Base-by-base conservation (phyloP, 2,329 filamentous ascomycete genomes). In the Xylaria sp. region DNA sequence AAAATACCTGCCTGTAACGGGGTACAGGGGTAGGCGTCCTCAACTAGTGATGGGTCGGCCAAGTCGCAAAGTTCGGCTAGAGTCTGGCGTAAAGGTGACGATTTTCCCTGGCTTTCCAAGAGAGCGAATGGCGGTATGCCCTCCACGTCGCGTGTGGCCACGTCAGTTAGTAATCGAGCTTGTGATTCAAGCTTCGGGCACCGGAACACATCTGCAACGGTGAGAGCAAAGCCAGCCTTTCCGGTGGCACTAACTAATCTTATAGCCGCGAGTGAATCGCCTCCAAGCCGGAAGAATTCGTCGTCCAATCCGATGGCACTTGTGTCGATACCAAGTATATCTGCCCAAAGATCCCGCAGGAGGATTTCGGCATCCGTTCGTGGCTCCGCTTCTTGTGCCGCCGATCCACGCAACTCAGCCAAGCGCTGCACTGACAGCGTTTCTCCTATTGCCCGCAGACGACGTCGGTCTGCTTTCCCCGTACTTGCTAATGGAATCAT, bases 191-290 rank as follows among this genome's bases (percentile, higher is more conserved):
- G 51, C 13, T 28, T 54, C 28, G 51, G 51, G 5, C 31, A 31
- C 34, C 13, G 23, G 34, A 54, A 54, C 28, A 54, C 15, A 9
- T 28, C 51, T 34, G 51, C 51, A 54, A 54, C 51, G 18, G 51
- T 54, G 15, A 54, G 51, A 34, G 23, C 51, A 34, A 31, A 54
- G 12, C 51, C 28, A 34, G 15, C 51, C 25, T 54, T 34, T 34
- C 51, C 25, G 34, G 13, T 34, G 25, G 25, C 25, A 15, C 51
- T 34, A 54, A 34, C 28, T n/a, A 65, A 34, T 31, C 23, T 15
- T 23, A 65, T 65, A 4, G 63, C 63, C 1, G n/a, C 9, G 3
- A 65, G 5, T 10, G 63, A 65, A 37, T 65, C 55, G 10, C 63
- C 63, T 15, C 63, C 63, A 4, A 59, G 20, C 9, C 31, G 23